These are phyloP conservation scores for Neonectria coccinea DNA, from an alignment of 2,329 filamentous ascomycete species.

Conservation along the genomic window DNA sequence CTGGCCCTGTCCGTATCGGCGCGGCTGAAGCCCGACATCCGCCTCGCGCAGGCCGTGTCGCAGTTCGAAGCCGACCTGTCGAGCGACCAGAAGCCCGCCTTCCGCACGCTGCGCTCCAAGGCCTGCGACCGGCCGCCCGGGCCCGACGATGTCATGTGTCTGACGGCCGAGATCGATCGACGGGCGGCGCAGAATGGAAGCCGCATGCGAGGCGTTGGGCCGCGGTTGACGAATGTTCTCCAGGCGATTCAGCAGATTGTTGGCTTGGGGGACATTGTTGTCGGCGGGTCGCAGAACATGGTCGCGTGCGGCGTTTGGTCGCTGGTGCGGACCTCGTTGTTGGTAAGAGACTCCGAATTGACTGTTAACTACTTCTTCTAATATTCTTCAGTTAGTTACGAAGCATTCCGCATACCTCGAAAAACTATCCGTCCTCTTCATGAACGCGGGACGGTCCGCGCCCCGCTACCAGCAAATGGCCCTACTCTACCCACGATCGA, in stretches of 20 bases:
- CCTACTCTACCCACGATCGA: slow-evolving; percentile 54
- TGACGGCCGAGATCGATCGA: slow-evolving; percentile 54
- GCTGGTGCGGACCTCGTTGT: slow-evolving; percentile 55
- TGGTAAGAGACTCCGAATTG: slow-evolving; percentile 46
- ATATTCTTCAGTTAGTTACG: slow-evolving; percentile 44
- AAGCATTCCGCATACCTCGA: slow-evolving; percentile 52
- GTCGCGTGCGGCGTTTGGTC: slow-evolving; percentile 60
- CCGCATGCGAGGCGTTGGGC: slow-evolving; percentile 51
- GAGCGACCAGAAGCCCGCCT: slow-evolving; percentile 49
- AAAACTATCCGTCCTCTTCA: slow-evolving; percentile 55
- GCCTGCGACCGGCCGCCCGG: slow-evolving; percentile 43
- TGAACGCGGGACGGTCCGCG: slow-evolving; percentile 54
- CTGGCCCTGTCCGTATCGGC: slow-evolving; percentile 1
- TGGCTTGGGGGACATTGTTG: slow-evolving; percentile 48
- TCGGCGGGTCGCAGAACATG: slow-evolving; percentile 58
- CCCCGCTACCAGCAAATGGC: slow-evolving; percentile 55
- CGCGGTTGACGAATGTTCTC: slow-evolving; percentile 56
- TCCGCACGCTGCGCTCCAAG: slow-evolving; percentile 41
- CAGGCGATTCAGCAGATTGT: slow-evolving; percentile 57
- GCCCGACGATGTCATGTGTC: slow-evolving; percentile 53
- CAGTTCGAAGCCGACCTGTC: slow-evolving; percentile 54
- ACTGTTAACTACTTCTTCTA: slow-evolving; percentile 24
- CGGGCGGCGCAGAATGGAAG: slow-evolving; percentile 33
- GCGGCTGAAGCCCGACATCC: slow-evolving; percentile 50
- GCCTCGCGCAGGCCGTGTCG: slow-evolving; percentile 54